phyloP scores from a whole-genome alignment of 371 early-diverging fungal species.

The Mortierella polycephala region DNA sequence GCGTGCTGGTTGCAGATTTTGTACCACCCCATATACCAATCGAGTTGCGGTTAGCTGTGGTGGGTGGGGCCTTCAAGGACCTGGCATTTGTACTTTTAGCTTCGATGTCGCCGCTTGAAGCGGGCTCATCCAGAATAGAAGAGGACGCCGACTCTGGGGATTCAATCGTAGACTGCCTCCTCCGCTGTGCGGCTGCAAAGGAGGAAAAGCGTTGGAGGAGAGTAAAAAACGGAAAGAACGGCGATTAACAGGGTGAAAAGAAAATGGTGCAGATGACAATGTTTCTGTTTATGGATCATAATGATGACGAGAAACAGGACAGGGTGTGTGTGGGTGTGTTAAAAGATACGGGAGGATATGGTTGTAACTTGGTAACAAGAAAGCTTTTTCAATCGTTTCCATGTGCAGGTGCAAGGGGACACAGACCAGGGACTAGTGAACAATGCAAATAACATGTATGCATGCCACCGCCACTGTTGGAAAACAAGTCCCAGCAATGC shows the following conservation, averaged over 20 bases:
- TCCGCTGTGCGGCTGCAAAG: conserved; percentile 8
- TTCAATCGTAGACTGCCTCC: conserved; percentile 18
- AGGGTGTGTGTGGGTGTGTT: too few relatives aligned
- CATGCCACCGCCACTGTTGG: too few relatives aligned
- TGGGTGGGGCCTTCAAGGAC: neutral
- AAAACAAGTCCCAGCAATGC: too few relatives aligned
- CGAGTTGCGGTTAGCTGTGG: conserved; percentile 19
- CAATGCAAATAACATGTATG: too few relatives aligned
- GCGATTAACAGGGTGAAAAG: neutral
- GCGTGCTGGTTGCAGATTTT: conserved; percentile 46
- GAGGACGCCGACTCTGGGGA: conserved; percentile 7
- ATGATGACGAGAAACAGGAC: neutral
- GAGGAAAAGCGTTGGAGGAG: neutral
- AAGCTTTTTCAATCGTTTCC: too few relatives aligned
- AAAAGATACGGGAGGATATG: too few relatives aligned
- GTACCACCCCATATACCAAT: conserved; percentile 41
- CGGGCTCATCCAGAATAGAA: neutral
- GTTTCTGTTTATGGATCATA: neutral
- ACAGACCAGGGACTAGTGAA: too few relatives aligned
- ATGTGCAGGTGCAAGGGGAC: too few relatives aligned
- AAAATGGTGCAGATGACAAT: neutral
- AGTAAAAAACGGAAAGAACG: neutral
- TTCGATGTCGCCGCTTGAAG: neutral
- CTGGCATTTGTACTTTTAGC: neutral
- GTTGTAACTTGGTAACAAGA: too few relatives aligned